phyloP scores from a whole-genome alignment of 495 filamentous ascomycete species.

The Viridothelium virens region DNA sequence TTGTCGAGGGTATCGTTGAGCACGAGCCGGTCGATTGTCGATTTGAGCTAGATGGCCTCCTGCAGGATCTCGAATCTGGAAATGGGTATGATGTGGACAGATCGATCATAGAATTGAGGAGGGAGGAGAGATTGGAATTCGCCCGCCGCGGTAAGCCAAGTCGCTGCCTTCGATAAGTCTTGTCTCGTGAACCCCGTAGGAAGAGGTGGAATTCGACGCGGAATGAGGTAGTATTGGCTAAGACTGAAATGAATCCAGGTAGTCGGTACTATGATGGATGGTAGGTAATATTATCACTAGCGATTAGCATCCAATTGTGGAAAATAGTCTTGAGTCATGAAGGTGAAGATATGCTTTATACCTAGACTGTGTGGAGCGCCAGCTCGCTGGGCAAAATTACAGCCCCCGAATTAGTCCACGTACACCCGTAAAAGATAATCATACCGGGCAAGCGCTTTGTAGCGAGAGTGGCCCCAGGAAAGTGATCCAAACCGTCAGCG shows the following conservation, averaged over 20 bases:
- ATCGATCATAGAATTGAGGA: background rate
- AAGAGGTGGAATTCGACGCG: background rate
- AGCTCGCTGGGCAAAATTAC: background rate
- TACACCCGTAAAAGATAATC: background rate
- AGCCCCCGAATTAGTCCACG: background rate
- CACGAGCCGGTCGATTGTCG: background rate
- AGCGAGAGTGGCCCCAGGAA: background rate
- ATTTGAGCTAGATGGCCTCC: background rate
- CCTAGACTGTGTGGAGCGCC: background rate
- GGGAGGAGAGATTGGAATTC: background rate
- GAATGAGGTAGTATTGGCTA: background rate
- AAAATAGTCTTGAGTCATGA: background rate
- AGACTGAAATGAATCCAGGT: background rate
- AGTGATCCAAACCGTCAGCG: background rate
- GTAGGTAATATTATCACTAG: background rate
- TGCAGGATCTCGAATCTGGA: background rate
- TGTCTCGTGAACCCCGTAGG: background rate
- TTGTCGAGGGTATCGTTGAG: background rate
- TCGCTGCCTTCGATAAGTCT: background rate
- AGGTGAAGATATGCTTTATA: conserved; percentile 1
- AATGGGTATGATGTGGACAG: background rate
- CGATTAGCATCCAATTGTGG: background rate
- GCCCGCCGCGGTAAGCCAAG: background rate
- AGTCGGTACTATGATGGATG: background rate
- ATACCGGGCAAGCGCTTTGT: background rate